Evolutionary conservation across 176 grass and related monocot genomes (phyloP), one percentile per base, ranked within the genome.

Genomic region (Coix lacrymajobi): DNA sequence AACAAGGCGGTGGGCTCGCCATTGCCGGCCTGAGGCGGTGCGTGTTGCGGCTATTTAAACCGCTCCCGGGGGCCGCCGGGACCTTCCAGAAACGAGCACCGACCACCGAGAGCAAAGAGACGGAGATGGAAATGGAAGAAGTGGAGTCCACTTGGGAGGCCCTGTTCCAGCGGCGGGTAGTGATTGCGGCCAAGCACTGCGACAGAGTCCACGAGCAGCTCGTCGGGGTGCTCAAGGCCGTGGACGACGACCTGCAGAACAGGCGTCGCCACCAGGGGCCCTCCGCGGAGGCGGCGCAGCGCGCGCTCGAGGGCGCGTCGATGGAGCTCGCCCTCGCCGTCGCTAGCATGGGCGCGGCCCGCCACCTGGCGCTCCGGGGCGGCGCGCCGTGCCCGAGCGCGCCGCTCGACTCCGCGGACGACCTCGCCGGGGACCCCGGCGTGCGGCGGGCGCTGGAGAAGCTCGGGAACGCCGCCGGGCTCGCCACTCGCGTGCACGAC

Each of bases 291-390:
- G 78, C 39, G 46, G 15, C 56, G 28, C 84, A 19, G 40, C 68
- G 41, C 41, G 11, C 7, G 58, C 77, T 86, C 32, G 84, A 66
- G 69, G 8, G 0, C 12, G 84, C 60, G 25, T 30, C 69, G 19
- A 32, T 52, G 85, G 36, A 76, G 71, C 37, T 87, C 62, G 85
- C 49, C 15, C 79, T 87, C 71, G 85, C 62, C 49, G 2, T 87
- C 38, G 71, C 78, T 38, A 68, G 56, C 79, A 87, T 87, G 46
- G 85, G 62, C 78, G 71, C 85, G 15, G 77, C 84, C 12, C 60
- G 58, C 25, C 44, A 69, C 78, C 62, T 87, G 36, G 62, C 71
- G 78, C 79, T 58, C 85, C 36, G 22, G 0, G 79, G 71, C 29
- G 71, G 29, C 28, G 22, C 52, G 54, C 54, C 9, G 9, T 58